Evolutionary conservation across 495 filamentous ascomycete genomes (phyloP).

Genomic region (Parathielavia appendiculata): DNA sequence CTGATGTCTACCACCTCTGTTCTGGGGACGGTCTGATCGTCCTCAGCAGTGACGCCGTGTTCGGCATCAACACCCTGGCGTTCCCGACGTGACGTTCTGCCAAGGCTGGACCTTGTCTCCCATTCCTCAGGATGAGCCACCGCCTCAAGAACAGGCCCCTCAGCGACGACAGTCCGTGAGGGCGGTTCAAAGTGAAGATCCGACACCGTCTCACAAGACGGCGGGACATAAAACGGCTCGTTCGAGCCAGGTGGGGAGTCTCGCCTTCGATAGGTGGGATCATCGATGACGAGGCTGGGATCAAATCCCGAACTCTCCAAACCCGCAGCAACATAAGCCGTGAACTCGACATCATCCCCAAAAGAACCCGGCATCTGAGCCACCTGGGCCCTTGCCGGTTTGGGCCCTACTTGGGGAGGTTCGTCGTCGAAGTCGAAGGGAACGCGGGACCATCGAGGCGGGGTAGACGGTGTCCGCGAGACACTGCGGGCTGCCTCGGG

Average conservation of each 20-base stretch:
- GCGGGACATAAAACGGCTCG: constrained; percentile 42
- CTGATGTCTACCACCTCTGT: constrained; percentile 6
- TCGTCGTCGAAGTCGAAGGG: constrained; percentile 21
- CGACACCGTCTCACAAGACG: constrained; percentile 42
- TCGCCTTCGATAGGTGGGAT: constrained; percentile 57
- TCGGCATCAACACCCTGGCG: neutral
- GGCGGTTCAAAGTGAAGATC: constrained; percentile 27
- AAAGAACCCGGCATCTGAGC: constrained; percentile 47
- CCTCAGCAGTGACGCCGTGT: neutral
- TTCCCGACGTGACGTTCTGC: neutral
- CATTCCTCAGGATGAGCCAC: constrained; percentile 12
- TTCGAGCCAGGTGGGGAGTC: constrained; percentile 61
- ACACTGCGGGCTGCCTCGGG: neutral
- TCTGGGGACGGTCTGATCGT: neutral
- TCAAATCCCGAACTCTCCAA: constrained; percentile 64
- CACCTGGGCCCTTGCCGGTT: constrained; percentile 32
- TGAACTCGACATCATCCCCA: constrained; percentile 60
- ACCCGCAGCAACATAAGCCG: constrained; percentile 64
- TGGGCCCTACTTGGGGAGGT: constrained; percentile 28
- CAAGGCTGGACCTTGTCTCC: neutral
- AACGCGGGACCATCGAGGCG: constrained; percentile 5
- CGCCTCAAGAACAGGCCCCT: constrained; percentile 15
- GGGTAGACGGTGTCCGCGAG: constrained; percentile 10
- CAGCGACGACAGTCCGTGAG: constrained; percentile 3
- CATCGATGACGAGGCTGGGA: constrained; percentile 62